Evolutionary conservation across 345 rosid species (phyloP).

Genomic region (Clausena lansium): DNA sequence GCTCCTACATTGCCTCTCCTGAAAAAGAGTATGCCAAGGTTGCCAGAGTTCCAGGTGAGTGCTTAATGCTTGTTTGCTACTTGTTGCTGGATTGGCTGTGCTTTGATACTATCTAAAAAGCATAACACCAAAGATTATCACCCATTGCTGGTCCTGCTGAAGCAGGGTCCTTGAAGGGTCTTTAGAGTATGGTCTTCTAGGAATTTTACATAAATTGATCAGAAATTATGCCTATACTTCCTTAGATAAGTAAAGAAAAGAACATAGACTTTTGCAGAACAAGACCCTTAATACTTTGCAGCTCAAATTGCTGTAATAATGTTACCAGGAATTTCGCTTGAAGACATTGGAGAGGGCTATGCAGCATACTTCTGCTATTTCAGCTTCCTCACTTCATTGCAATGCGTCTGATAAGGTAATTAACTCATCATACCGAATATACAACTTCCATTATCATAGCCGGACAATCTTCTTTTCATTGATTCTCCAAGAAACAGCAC

Average conservation of each 20-base stretch:
- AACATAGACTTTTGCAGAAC: neutral
- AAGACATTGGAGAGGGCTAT: conserved; percentile 87
- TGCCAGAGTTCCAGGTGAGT: conserved; percentile 88
- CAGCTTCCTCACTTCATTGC: conserved; percentile 38
- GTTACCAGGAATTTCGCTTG: conserved; percentile 76
- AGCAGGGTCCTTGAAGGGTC: neutral
- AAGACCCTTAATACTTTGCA: conserved; percentile 6
- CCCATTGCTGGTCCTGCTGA: neutral
- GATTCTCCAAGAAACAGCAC: neutral
- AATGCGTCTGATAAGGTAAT: conserved; percentile 56
- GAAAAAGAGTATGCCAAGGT: conserved; percentile 72
- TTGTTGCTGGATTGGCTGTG: neutral
- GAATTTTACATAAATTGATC: neutral
- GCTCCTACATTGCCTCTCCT: conserved; percentile 76
- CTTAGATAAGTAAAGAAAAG: neutral
- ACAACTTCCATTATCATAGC: conserved; percentile 9
- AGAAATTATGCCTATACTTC: neutral
- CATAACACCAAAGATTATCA: neutral
- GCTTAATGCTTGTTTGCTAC: neutral
- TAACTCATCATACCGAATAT: neutral
- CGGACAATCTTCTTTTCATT: conserved; percentile 3
- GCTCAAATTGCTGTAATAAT: conserved; percentile 19
- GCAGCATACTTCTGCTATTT: conserved; percentile 55
- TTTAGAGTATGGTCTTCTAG: neutral
- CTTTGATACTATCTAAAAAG: conserved; percentile 9